Evolutionary conservation across 2,329 filamentous ascomycete species (phyloP), one percentile per base, ranked within the genome.

Genomic region (Phyllosticta capitalensis): DNA sequence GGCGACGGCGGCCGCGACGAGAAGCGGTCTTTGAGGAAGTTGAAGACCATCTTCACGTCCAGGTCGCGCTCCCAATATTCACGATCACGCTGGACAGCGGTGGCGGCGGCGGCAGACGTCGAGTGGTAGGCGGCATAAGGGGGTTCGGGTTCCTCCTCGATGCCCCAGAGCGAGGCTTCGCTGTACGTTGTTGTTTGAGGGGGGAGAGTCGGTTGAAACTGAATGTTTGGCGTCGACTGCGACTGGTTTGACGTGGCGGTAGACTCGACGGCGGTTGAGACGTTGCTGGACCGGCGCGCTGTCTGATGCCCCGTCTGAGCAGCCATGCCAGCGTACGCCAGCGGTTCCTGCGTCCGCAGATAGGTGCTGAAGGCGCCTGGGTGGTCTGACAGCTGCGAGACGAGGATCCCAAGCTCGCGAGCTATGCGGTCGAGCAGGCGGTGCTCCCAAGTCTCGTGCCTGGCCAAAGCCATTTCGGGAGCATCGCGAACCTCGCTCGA

Each of bases 1-100:
- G 70, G 68, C 28, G 61, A 61, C 54, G 56, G 51, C 38, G 63
- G 60, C 12, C 68, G 67, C 2, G 71, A 72, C 1, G 71, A 71
- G 61, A 73, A 74, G 38, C 72, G 71, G 51, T 67, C 68, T 20
- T 72, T 65, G 9, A 74, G 66, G 50, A 73, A 97, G 54, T 86
- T 85, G 76, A 97, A 97, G 33, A 97, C 89, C 71, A 96, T 88
- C 69, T 88, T 89, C 64, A 96, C 83, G 68, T 97, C 92, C 5
- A 97, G 81, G 58, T 96, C 89, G 62, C 87, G 86, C 74, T 97
- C 92, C 94, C 94, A 99, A 69, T 96, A 94, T 38, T 94, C 89
- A 21, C 77, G 77, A 61, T 85, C 82, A 9, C 73, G 73, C 61
- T 51, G 62, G 56, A 20, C 45, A 45, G 56, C 30, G 59, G 64